Evolutionary conservation across 2,329 filamentous ascomycete genomes (phyloP).

Genomic region (Talaromyces sp.): DNA sequence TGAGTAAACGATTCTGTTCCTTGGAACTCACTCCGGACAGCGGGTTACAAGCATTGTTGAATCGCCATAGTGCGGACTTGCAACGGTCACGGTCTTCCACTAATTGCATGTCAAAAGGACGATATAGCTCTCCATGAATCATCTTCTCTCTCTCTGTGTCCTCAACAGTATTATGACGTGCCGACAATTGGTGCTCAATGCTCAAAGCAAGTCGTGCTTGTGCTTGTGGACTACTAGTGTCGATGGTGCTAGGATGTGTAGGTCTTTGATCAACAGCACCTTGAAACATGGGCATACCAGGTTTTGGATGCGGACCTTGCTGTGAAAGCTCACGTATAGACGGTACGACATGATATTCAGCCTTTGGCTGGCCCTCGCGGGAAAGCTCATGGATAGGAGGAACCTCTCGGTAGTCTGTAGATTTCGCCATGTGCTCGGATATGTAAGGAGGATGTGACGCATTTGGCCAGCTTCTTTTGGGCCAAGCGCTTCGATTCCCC

Average conservation of each 20-base stretch:
- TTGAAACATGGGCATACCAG: conserved; percentile 37
- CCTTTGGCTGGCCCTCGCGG: conserved; percentile 35
- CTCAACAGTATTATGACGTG: conserved; percentile 40
- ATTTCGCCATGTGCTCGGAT: conserved; percentile 37
- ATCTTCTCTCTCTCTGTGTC: conserved; percentile 84
- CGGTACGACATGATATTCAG: conserved; percentile 41
- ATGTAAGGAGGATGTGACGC: conserved; percentile 36
- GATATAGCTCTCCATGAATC: conserved; percentile 74
- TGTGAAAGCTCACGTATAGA: conserved; percentile 41
- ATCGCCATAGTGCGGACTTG: conserved; percentile 73
- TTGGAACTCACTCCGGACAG: conserved; percentile 63
- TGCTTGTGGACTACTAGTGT: conserved; percentile 40
- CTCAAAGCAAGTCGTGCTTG: conserved; percentile 44
- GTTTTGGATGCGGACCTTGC: conserved; percentile 35
- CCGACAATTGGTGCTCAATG: conserved; percentile 40
- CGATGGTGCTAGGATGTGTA: conserved; percentile 32
- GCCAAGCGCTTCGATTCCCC: conserved; percentile 37
- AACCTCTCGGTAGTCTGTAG: conserved; percentile 38
- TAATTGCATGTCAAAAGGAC: conserved; percentile 72
- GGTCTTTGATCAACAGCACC: conserved; percentile 37
- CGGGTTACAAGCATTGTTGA: conserved; percentile 79
- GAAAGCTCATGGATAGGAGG: conserved; percentile 40
- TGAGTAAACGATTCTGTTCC: conserved; percentile 39
- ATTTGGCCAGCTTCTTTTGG: conserved; percentile 39
- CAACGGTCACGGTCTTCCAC: conserved; percentile 81